Percentiles rank a stretch among this genome's conserved stretches.
These are phyloP conservation scores for Penicillium parvum DNA, from an alignment of 495 filamentous ascomycete genomes.

Conservation along the genomic window DNA sequence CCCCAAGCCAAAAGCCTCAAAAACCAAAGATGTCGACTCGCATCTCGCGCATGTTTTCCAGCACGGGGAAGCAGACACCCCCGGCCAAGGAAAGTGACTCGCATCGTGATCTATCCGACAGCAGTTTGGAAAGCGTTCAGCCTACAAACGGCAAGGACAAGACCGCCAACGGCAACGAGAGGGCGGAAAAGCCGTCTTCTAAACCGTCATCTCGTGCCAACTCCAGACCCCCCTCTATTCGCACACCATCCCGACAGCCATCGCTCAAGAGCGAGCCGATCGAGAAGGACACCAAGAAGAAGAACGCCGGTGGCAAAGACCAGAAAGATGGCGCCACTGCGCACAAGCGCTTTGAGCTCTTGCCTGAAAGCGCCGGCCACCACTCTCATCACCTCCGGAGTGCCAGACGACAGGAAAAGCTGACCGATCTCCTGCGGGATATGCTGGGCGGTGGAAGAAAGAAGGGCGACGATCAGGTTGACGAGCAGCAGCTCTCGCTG, in stretches of 20 bases:
- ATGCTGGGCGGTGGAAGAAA: constrained; percentile 71
- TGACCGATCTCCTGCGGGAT: constrained; percentile 84
- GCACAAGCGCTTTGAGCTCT: constrained; percentile 56
- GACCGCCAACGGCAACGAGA: constrained; percentile 25
- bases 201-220: constrained; percentile 30
- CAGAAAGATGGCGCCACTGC: constrained; percentile 36
- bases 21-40: constrained; percentile 55
- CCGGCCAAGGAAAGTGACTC: constrained; percentile 31
- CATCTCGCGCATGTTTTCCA: constrained; percentile 58
- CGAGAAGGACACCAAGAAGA: constrained; percentile 31
- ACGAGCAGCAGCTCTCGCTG: constrained; percentile 82
- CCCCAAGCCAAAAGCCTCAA: constrained; percentile 35
- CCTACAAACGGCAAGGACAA: constrained; percentile 25
- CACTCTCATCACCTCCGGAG: constrained; percentile 87
- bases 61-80: constrained; percentile 29
- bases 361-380: constrained; percentile 52
- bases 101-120: constrained; percentile 38
- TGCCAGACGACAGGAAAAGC: constrained; percentile 87
- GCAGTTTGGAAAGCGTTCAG: constrained; percentile 37
- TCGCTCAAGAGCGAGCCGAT: constrained; percentile 37
- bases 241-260: constrained; percentile 39
- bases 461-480: constrained; percentile 59
- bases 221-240: constrained; percentile 33
- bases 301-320: constrained; percentile 34
- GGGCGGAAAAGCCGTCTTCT: constrained; percentile 34